Percentiles rank a stretch among this genome's conserved stretches.
Conservation (phyloP, 116 monocot species). For the Trichopus zeylanicus region DNA sequence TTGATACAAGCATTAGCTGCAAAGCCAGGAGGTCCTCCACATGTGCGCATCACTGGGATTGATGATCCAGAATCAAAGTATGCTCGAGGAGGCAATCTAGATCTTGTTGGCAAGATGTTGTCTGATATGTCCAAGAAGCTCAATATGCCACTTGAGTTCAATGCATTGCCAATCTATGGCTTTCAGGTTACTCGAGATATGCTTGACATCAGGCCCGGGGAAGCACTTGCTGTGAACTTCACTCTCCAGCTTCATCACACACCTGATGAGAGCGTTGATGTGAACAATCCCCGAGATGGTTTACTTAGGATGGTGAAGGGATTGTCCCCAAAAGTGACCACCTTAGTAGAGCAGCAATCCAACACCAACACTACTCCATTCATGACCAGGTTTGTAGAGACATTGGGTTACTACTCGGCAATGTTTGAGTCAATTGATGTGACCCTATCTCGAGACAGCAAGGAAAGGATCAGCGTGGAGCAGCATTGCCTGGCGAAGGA, state of each 20-base stretch:
- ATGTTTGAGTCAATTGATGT: slow-evolving; percentile 85
- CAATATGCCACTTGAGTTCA: slow-evolving; percentile 75
- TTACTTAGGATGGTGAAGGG: slow-evolving; percentile 80
- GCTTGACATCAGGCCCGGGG: slow-evolving; percentile 56
- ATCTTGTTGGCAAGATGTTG: slow-evolving; percentile 41
- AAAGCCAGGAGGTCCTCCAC: slow-evolving; percentile 69
- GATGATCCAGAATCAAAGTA: too few relatives aligned
- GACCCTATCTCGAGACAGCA: slow-evolving; percentile 36
- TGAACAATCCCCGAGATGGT: slow-evolving; percentile 74
- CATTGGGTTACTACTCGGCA: slow-evolving; percentile 68
- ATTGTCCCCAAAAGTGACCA: slow-evolving; percentile 61
- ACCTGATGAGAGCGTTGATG: slow-evolving; percentile 85
- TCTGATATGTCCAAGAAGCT: slow-evolving; percentile 48
- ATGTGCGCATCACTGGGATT: slow-evolving; percentile 75
- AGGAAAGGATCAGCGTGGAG: slow-evolving; percentile 39
- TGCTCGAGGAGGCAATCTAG: slow-evolving; percentile 36
- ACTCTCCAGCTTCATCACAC: slow-evolving; percentile 81
- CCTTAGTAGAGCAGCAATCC: slow-evolving; percentile 87
- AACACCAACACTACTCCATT: slow-evolving; percentile 92
- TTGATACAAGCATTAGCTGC: slow-evolving; percentile 82
- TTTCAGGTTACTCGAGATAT: slow-evolving; percentile 51
- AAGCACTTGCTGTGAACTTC: slow-evolving; percentile 81
- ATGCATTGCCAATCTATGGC: slow-evolving; percentile 21
- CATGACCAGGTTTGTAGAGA: slow-evolving; percentile 61
- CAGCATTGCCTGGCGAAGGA: slow-evolving; percentile 42